Evolutionary conservation across 2,329 filamentous ascomycete species (phyloP), one percentile per base, ranked within the genome.

Genomic region (Calonectria pseudoturangicola): DNA sequence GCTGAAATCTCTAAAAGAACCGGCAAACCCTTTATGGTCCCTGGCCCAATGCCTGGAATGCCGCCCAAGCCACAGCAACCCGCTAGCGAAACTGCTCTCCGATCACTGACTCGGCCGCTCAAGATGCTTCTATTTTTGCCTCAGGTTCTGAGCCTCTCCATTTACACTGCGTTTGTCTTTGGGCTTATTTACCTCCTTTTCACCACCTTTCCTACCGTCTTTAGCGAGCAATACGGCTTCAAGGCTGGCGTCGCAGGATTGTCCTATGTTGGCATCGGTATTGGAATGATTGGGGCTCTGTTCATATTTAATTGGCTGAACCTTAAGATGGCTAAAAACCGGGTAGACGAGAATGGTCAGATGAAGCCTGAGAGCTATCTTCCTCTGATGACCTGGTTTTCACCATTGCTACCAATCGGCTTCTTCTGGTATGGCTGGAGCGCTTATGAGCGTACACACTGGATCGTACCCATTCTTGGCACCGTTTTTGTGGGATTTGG

Each of bases 381-480:
- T 21, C 45, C 45, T 48, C 21, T 48, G 21, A 48, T 48, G 45
- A 48, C 45, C 21, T 48, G 45, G 45, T 48, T 48, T 27, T 48
- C 45, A 2, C 45, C 45, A 48, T 48, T 48, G 45, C 13, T 48
- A 2, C 45, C 45, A 3, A 48, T 48, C 21, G 45, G 45, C n/a
- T 48, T 48, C 21, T 48, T 48, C 45, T 48, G 45, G 45, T 48
- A 48, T 15, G 45, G 45, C 8, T 48, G 45, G 45, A 48, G 45
- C 21, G 45, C 45, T 12, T 48, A 48, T 5, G 21, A 48, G n/a
- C n/a, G 21, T 25, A 21, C 45, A 10, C 45, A 48, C 21, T 48
- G 45, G 45, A 48, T 48, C 12, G 45, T 48, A n/a, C 45, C 45
- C 10, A 48, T 48, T 48, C 45, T 48, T 25, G 45, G 45, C 10